Evolutionary conservation across 2,329 filamentous ascomycete species (phyloP), one percentile per base, ranked within the genome.

Genomic region (Pseudocercospora ulei): DNA sequence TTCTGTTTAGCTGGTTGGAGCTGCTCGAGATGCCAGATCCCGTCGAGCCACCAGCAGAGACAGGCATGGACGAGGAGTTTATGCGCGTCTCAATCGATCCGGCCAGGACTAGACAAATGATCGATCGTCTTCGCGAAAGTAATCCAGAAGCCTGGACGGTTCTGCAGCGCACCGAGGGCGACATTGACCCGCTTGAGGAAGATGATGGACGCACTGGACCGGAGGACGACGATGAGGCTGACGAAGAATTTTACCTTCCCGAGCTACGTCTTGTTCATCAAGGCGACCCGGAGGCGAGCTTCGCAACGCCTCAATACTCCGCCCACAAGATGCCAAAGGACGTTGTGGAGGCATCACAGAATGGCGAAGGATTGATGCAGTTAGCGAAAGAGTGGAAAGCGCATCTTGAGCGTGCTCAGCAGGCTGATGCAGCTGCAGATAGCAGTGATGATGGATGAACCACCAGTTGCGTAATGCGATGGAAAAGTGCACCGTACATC

Each of bases 301-400:
- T 95, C 58, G 78, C 75, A 49, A 81, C 82, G 3, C 75, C 85
- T 1, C 82, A 88, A 55, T 96, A 93, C 61, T 94, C 86, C 46
- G 88, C 90, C 2, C 88, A 96, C 58, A 98, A 96, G 63, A 65
- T 98, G 52, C 90, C 90, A 0, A 86, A 80, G 60, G 90, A 98
- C 52, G 85, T 96, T 2, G 87, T 95, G 1, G 75, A 79, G 55
- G 76, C 75, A 2, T 73, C 71, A 18, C 63, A 59, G 19, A 67
- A 69, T 11, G 67, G 65, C 0, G 76, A 82, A 39, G 82, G 81
- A 2, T 71, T 96, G 65, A 72, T 79, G 44, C 86, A 93, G 62
- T 69, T 70, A 52, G 65, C 66, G 3, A 57, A 60, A 39, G 64
- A 69, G 47, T 70, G 67, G 67, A 60, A 68, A 49, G 63, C 68